Conservation (phyloP, 768 basidiomycete genomes). For the Lactifluus pinguis region DNA sequence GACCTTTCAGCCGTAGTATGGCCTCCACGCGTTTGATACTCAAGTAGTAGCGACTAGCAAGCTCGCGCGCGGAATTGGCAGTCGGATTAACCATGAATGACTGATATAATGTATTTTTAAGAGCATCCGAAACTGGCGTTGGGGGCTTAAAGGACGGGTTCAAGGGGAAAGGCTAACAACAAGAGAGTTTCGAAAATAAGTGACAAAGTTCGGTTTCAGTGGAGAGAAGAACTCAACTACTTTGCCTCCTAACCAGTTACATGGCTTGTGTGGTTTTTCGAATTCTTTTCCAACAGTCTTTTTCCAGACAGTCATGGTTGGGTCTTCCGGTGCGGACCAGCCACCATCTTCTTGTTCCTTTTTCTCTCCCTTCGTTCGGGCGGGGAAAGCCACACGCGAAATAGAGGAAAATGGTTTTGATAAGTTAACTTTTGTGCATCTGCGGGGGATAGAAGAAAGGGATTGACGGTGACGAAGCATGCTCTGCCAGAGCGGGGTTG, state of each 20-base stretch:
- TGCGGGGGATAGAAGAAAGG: neutral
- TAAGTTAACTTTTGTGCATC: neutral
- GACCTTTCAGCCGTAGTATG: slow-evolving; percentile 70
- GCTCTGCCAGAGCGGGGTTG: too few relatives aligned
- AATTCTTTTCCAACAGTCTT: slow-evolving; percentile 13
- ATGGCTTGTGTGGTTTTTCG: slow-evolving; percentile 25
- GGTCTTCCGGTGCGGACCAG: neutral
- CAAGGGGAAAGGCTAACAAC: slow-evolving; percentile 68
- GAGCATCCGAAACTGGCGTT: slow-evolving; percentile 56
- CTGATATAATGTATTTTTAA: slow-evolving; percentile 49
- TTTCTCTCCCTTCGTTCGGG: neutral
- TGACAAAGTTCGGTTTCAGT: neutral
- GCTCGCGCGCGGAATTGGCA: slow-evolving; percentile 44
- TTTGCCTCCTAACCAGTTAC: slow-evolving; percentile 54
- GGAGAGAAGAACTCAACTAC: slow-evolving; percentile 39
- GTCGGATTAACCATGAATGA: slow-evolving; percentile 52
- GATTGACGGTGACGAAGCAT: slow-evolving; percentile 5
- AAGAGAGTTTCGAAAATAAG: slow-evolving; percentile 12
- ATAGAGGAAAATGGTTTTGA: neutral
- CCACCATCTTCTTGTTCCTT: slow-evolving; percentile 19
- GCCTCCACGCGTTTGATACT: slow-evolving; percentile 78
- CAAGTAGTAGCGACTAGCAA: slow-evolving; percentile 55
- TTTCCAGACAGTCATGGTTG: slow-evolving; percentile 5
- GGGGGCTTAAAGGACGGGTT: slow-evolving; percentile 81
- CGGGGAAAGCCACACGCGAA: neutral